A percentile compares a stretch with the other conserved stretches of the same genome.
phyloP scores from a whole-genome alignment of 2,329 filamentous ascomycete genomes.

The Botrytis cinerea region DNA sequence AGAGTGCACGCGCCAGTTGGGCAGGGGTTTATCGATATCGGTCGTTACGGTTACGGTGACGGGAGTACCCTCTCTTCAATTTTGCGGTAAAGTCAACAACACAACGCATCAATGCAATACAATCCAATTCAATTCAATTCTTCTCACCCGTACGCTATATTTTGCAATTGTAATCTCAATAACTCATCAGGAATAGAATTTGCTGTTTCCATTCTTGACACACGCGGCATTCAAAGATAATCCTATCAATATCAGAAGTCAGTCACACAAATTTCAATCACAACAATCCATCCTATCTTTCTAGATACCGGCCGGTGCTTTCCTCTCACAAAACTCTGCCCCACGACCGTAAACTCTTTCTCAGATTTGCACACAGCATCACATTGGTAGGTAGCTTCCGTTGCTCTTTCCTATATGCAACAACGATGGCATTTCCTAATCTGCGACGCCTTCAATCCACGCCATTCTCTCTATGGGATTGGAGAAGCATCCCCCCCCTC shows the following conservation, averaged over 20 bases:
- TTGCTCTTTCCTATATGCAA: constrained; percentile 17
- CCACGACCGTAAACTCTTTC: constrained; percentile 23
- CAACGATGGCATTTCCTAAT: not conserved
- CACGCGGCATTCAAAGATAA: not conserved
- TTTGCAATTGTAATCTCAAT: not conserved
- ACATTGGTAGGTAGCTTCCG: constrained; percentile 11
- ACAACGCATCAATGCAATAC: constrained; percentile 10
- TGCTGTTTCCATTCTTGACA: not conserved
- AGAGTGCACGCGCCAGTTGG: constrained; percentile 11
- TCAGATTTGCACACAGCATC: constrained; percentile 18
- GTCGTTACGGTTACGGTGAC: constrained; percentile 20
- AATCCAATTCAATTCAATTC: not conserved
- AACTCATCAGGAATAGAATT: not conserved
- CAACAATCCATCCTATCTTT: not conserved
- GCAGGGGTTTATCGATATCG: constrained; percentile 9
- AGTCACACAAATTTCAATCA: not conserved
- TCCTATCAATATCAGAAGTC: not conserved
- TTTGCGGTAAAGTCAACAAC: constrained; percentile 19
- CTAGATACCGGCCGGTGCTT: not conserved
- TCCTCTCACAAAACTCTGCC: constrained; percentile 6
- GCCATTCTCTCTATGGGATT: constrained; percentile 26
- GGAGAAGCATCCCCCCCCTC: constrained; percentile 30
- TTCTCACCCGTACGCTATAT: not conserved
- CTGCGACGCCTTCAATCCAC: constrained; percentile 29
- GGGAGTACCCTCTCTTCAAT: not conserved